phyloP scores from a whole-genome alignment of 768 basidiomycete genomes.

The Leccinum disarticulatum region DNA sequence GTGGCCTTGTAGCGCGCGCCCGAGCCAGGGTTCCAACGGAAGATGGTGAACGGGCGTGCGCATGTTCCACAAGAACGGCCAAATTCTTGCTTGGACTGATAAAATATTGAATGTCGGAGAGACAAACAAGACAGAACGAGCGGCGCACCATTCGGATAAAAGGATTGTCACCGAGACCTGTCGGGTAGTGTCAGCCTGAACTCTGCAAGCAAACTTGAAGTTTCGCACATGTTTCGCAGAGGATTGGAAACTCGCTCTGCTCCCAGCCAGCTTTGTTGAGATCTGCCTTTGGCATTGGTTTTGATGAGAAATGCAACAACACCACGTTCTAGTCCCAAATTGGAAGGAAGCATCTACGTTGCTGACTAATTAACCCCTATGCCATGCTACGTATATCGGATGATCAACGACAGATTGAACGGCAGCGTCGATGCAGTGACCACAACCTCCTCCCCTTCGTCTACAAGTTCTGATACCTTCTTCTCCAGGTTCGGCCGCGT shows the following conservation, averaged over 20 bases:
- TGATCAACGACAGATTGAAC: slow-evolving; percentile 73
- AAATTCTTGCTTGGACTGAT: slow-evolving; percentile 98
- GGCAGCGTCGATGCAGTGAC: slow-evolving; percentile 90
- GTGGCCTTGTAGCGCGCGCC: slow-evolving; percentile 96
- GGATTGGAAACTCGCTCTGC: slow-evolving; percentile 89
- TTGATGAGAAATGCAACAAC: slow-evolving; percentile 1
- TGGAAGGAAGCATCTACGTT: slow-evolving; percentile 7
- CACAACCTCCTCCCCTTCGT: slow-evolving; percentile 72
- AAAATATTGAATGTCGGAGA: slow-evolving; percentile 1
- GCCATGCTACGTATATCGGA: slow-evolving; percentile 48
- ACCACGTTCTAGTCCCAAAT: not conserved
- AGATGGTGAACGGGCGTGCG: slow-evolving; percentile 93
- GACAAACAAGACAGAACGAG: not conserved
- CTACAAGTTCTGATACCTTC: slow-evolving; percentile 79
- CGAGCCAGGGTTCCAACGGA: slow-evolving; percentile 96
- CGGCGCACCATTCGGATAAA: slow-evolving; percentile 88
- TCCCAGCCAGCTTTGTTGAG: slow-evolving; percentile 96
- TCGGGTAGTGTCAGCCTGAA: slow-evolving; percentile 6
- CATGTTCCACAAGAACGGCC: slow-evolving; percentile 97
- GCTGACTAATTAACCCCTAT: slow-evolving; percentile 30
- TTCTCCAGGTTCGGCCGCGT: slow-evolving; percentile 92
- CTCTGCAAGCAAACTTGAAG: not conserved
- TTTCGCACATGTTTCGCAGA: slow-evolving; percentile 85
- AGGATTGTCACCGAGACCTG: slow-evolving; percentile 85
- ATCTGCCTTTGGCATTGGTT: slow-evolving; percentile 77